A percentile compares a stretch with the other conserved stretches of the same genome.
phyloP scores from a whole-genome alignment of 345 rosid species.

The Rubroshorea leprosula region DNA sequence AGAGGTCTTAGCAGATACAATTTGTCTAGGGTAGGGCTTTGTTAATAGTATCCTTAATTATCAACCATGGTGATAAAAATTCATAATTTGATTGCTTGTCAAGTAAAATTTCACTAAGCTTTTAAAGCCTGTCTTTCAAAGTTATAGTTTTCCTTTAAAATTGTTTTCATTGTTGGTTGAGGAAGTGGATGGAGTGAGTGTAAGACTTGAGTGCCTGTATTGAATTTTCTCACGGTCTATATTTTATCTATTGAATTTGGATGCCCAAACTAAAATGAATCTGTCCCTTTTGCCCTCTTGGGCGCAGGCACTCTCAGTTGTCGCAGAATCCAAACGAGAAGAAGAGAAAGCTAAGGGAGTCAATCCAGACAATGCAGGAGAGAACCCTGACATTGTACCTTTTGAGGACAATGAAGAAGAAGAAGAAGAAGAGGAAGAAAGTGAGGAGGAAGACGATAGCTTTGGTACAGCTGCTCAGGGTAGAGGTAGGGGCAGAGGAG shows the following conservation, averaged over 20 bases:
- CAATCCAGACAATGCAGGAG: slow-evolving; percentile 63
- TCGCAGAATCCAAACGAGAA: slow-evolving; percentile 92
- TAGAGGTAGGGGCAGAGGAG: slow-evolving; percentile 92
- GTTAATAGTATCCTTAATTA: too few species aligned
- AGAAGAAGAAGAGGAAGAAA: slow-evolving; percentile 95
- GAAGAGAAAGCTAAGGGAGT: slow-evolving; percentile 98
- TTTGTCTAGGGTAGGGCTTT: too few species aligned
- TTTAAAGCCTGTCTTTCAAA: neutral
- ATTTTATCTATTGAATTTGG: neutral
- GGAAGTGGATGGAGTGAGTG: neutral
- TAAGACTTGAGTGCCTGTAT: neutral
- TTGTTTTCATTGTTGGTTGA: slow-evolving; percentile 2
- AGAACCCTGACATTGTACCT: slow-evolving; percentile 93
- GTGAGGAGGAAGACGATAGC: slow-evolving; percentile 79
- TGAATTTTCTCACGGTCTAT: slow-evolving; percentile 1
- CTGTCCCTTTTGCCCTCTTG: slow-evolving; percentile 12
- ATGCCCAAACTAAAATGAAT: slow-evolving; percentile 1
- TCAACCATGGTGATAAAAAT: too few species aligned
- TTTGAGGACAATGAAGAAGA: slow-evolving; percentile 97
- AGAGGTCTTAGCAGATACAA: too few species aligned
- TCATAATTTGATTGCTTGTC: too few species aligned
- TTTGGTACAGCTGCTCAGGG: slow-evolving; percentile 54
- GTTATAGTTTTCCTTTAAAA: neutral
- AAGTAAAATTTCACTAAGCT: too few species aligned
- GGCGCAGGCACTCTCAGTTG: slow-evolving; percentile 68